These are phyloP conservation scores for Prillingera fragicola DNA, from an alignment of 1,284 basidiomycete genomes.

Conservation along the genomic window DNA sequence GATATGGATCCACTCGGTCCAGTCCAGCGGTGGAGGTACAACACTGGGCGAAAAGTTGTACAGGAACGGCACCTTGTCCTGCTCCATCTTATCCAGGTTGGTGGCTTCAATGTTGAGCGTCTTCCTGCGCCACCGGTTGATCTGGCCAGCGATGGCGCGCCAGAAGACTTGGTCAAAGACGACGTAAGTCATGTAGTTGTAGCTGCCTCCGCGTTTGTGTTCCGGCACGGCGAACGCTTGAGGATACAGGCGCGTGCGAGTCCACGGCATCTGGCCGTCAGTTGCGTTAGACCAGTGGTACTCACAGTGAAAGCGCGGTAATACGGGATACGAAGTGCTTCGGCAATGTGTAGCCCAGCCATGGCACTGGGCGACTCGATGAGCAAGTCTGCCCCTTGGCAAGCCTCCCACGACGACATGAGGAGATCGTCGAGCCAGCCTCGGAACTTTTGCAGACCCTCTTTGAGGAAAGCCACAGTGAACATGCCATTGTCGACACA, in stretches of 20 bases:
- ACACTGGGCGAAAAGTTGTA: conserved; percentile 92
- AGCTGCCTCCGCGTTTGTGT: conserved; percentile 85
- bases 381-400: conserved; percentile 86
- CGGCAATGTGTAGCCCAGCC: conserved; percentile 98
- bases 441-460: conserved; percentile 86
- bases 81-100: conserved; percentile 80
- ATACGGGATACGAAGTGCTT: conserved; percentile 86
- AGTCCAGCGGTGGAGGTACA: conserved; percentile 86
- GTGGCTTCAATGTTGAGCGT: conserved; percentile 71
- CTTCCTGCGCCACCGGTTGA: conserved; percentile 87
- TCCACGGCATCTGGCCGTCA: conserved; percentile 53
- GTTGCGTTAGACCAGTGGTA: conserved; percentile 30
- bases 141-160: conserved; percentile 85
- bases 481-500: conserved; percentile 97
- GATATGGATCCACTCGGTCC: conserved; percentile 97
- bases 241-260: conserved; percentile 74
- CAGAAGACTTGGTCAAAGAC: conserved; percentile 97
- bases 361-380: conserved; percentile 95
- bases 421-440: conserved; percentile 95
- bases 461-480: conserved; percentile 87
- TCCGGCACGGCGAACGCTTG: conserved; percentile 97
- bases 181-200: conserved; percentile 82
- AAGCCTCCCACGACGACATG: conserved; percentile 89
- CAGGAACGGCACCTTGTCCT: conserved; percentile 82
- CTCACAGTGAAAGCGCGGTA: conserved; percentile 85